Conservation (phyloP, 352 stramenopile species). For the Globisporangium acanthophoron region DNA sequence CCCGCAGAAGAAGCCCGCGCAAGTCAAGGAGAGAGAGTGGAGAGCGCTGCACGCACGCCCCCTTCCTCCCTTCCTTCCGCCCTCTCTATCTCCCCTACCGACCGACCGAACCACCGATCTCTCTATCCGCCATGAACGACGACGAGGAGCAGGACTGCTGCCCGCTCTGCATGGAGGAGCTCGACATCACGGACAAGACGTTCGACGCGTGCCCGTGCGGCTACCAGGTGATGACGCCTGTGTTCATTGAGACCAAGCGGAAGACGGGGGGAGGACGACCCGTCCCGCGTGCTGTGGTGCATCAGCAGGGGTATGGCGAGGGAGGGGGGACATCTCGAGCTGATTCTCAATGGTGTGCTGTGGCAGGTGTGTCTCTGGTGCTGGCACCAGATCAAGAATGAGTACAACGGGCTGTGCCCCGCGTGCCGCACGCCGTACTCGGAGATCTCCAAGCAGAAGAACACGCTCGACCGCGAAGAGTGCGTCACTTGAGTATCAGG, state of each 20-base stretch:
- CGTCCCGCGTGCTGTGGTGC: too few species aligned
- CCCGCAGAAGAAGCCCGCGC: neutral
- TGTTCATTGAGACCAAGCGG: neutral
- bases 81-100: too few species aligned
- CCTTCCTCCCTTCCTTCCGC: neutral
- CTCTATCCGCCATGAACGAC: constrained; percentile 38
- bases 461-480: constrained; percentile 95
- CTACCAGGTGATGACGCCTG: constrained; percentile 81
- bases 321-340: too few species aligned
- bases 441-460: constrained; percentile 87
- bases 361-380: constrained; percentile 98
- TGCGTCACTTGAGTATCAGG: constrained; percentile 20
- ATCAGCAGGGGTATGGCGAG: too few species aligned
- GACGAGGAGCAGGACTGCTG: constrained; percentile 91
- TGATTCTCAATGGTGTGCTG: too few species aligned
- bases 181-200: constrained; percentile 97
- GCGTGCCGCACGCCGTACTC: constrained; percentile 97
- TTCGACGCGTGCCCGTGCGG: constrained; percentile 99
- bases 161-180: constrained; percentile 97
- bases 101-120: neutral
- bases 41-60: neutral
- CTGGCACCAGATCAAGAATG: constrained; percentile 99
- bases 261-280: neutral
- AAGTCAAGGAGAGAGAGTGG: neutral
- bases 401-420: constrained; percentile 97